Base-by-base conservation (phyloP, 805 yeast genomes). In the Huiozyma sinensis region DNA sequence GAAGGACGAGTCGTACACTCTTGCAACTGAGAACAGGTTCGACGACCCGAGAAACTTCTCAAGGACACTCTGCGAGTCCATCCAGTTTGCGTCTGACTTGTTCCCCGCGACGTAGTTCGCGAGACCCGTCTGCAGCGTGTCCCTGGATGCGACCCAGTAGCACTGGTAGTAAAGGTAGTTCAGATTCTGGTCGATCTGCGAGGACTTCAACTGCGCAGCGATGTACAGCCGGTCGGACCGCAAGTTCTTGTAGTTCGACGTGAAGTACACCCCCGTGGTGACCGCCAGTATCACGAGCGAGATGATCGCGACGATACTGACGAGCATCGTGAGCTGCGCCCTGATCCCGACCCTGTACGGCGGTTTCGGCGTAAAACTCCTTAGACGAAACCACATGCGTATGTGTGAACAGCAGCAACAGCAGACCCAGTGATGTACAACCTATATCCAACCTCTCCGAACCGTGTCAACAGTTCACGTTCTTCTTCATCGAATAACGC, bases 121-220 rank as follows among this genome's bases (percentile, higher is more conserved):
- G 40, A 87, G 64, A 0, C 92, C 78, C 10, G 62, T 53, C 48
- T 79, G 81, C 7, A 88, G 57, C 1, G 79, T 61, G 45, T 78
- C 83, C 51, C 80, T 72, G 3, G 77, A 68, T 1, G 85, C 66
- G 7, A 87, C 65, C 68, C 83, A 79, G 45, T 72, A 72, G 2
- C 80, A 73, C 60, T 86, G 94, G 56, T 80, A 83, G 58, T 77
- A 81, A 28, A 76, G 66, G 47, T 70, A 73, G 46, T 74, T 74
- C 46, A 84, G 65, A 36, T 77, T 73, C 62, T 86, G 95, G 44
- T 72, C 73, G 17, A 87, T 68, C 60, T 88, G 95, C 0, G 89
- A 75, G 0, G 90, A 77, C 60, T 86, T 87, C 44, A 88, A 67
- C 59, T 83, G 83, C 2, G 95, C 83, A 17, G 87, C 83, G 38